These are phyloP conservation scores for Bryoglossum gracile DNA, from an alignment of 495 filamentous ascomycete genomes.

Conservation along the genomic window DNA sequence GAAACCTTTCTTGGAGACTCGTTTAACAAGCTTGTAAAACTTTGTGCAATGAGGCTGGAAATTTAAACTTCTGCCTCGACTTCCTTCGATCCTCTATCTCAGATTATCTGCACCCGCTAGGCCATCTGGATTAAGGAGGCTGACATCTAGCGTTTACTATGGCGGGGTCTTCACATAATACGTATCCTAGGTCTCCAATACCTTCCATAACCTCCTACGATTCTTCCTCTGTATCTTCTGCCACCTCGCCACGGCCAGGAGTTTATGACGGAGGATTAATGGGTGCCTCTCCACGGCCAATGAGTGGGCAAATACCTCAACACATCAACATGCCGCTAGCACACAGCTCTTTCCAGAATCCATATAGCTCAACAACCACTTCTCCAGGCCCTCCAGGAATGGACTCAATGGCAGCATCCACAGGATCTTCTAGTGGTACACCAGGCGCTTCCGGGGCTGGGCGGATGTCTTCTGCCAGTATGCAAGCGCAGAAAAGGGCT, in stretches of 20 bases:
- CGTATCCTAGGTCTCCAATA: slow-evolving; percentile 47
- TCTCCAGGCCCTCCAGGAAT: slow-evolving; percentile 34
- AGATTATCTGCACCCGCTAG: slow-evolving; percentile 2
- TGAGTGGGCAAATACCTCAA: slow-evolving; percentile 20
- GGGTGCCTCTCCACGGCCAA: slow-evolving; percentile 24
- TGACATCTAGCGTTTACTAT: slow-evolving; percentile 30
- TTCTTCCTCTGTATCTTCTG: slow-evolving; percentile 47
- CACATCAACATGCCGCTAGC: slow-evolving; percentile 18
- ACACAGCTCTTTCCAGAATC: slow-evolving; percentile 18
- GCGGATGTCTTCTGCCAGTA: slow-evolving; percentile 33
- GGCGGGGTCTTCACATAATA: slow-evolving; percentile 46
- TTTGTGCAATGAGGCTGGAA: slow-evolving; percentile 18
- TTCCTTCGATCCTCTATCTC: slow-evolving; percentile 1
- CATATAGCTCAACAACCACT: slow-evolving; percentile 20
- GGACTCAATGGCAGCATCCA: slow-evolving; percentile 46
- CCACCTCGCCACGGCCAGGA: slow-evolving; percentile 44
- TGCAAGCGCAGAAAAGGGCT: slow-evolving; percentile 75
- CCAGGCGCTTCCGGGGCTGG: slow-evolving; percentile 41
- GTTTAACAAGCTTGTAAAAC: neutral
- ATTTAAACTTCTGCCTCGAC: slow-evolving; percentile 10
- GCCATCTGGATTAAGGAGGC: slow-evolving; percentile 17
- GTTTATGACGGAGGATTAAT: slow-evolving; percentile 39
- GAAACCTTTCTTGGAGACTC: neutral
- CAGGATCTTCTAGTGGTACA: slow-evolving; percentile 42
- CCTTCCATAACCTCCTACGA: slow-evolving; percentile 46